Percentiles rank a stretch among this genome's conserved stretches.
Evolutionary conservation across 2,329 filamentous ascomycete genomes (phyloP).

Genomic region (Fusarium pseudonygamai): DNA sequence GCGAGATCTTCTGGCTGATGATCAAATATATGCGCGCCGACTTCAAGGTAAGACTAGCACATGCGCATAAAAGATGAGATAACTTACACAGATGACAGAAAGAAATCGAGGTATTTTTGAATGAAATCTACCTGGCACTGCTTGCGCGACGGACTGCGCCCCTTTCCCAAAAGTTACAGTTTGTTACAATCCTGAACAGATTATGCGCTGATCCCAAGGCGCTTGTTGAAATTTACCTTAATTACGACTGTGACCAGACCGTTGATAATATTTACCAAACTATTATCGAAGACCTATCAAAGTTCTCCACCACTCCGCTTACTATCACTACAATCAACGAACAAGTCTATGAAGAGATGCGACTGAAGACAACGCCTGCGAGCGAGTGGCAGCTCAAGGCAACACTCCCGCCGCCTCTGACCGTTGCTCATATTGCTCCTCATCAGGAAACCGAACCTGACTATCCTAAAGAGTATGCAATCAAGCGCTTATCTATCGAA

Average conservation of each 20-base stretch:
- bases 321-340: constrained; percentile 80
- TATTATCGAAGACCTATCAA: constrained; percentile 92
- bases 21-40: constrained; percentile 91
- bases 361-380: constrained; percentile 66
- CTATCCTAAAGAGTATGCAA: constrained; percentile 86
- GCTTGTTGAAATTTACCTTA: constrained; percentile 93
- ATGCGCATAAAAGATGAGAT: neutral
- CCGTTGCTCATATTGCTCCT: constrained; percentile 77
- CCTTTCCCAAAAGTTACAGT: constrained; percentile 89
- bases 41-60: constrained; percentile 74
- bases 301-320: constrained; percentile 83
- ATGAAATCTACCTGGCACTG: constrained; percentile 95
- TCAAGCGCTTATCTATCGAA: constrained; percentile 90
- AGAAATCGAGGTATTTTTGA: constrained; percentile 97
- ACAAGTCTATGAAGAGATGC: constrained; percentile 85
- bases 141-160: constrained; percentile 89
- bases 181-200: constrained; percentile 85
- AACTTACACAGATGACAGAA: constrained; percentile 65
- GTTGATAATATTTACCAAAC: constrained; percentile 97
- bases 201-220: constrained; percentile 87
- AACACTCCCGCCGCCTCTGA: constrained; percentile 87
- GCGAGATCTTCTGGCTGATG: constrained; percentile 98
- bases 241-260: constrained; percentile 96
- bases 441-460: constrained; percentile 70
- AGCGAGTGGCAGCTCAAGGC: constrained; percentile 87